Conservation (phyloP, 2,329 filamentous ascomycete species). For the Colletotrichum brevisporum region DNA sequence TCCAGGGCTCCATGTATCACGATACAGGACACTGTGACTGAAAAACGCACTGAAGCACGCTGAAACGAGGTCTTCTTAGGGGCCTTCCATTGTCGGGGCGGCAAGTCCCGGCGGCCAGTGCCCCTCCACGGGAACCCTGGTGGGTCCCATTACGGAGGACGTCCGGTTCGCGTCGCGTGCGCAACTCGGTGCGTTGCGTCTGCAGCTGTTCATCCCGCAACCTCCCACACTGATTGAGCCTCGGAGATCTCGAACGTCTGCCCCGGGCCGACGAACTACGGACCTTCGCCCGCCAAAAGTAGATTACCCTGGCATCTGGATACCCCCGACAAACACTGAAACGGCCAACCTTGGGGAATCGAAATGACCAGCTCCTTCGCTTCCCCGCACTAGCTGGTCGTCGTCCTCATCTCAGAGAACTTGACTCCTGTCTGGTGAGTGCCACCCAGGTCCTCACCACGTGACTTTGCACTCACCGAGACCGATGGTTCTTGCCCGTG, state of each 20-base stretch:
- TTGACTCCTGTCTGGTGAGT: constrained; percentile 14
- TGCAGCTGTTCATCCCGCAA: neutral
- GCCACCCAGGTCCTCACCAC: neutral
- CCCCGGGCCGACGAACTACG: neutral
- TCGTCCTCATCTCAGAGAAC: neutral
- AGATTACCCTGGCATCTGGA: no score
- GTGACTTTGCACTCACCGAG: neutral
- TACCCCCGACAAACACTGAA: neutral
- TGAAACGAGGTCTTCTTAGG: constrained; percentile 1
- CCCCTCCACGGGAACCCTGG: constrained; percentile 18
- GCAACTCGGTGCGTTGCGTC: neutral
- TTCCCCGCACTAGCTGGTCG: constrained; percentile 25
- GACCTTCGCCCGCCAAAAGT: neutral
- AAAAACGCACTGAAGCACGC: neutral
- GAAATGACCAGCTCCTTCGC: constrained; percentile 13
- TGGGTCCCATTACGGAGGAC: constrained; percentile 29
- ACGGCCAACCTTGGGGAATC: neutral
- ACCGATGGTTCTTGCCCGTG: neutral
- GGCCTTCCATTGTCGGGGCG: neutral
- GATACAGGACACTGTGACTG: neutral
- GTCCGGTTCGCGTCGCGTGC: constrained; percentile 34
- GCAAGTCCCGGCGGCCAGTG: constrained; percentile 6
- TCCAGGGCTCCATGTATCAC: no score
- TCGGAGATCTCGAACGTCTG: constrained; percentile 25
- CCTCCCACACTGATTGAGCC: neutral